These are phyloP conservation scores for Globisporangium cederbergense DNA, from an alignment of 352 stramenopile species.

Conservation along the genomic window DNA sequence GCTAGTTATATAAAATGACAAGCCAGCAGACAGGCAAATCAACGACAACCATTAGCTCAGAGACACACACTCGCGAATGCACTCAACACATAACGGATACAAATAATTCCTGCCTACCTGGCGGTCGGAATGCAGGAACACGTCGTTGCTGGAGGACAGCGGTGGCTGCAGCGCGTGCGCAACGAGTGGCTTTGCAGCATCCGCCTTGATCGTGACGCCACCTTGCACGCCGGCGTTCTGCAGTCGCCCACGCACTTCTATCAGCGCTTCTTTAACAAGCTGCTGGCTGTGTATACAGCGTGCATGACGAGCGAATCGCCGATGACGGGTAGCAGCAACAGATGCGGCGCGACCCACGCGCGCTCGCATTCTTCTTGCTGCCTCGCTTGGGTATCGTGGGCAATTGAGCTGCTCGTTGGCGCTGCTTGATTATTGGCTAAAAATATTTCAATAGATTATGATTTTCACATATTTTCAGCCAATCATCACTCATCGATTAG, in stretches of 20 bases:
- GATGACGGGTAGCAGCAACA: not conserved
- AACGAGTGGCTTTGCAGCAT: conserved; percentile 57
- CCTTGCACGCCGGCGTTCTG: conserved; percentile 5
- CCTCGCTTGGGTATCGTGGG: not conserved
- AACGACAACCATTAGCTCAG: not conserved
- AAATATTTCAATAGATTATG: not conserved
- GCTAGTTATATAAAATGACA: conserved; percentile 10
- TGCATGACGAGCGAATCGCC: not conserved
- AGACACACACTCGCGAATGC: not conserved
- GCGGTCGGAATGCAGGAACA: conserved; percentile 55
- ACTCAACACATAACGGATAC: not conserved
- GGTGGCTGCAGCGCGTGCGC: conserved; percentile 41
- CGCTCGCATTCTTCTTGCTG: conserved; percentile 1
- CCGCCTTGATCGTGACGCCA: not conserved
- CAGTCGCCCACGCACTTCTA: conserved; percentile 12
- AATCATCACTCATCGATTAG: not conserved
- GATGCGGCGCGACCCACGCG: not conserved
- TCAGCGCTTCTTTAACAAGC: conserved; percentile 10
- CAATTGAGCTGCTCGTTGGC: not conserved
- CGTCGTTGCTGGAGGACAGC: conserved; percentile 40
- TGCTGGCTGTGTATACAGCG: conserved; percentile 16
- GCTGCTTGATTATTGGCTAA: not conserved
- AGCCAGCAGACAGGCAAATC: not conserved
- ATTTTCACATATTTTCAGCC: not conserved
- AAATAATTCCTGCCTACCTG: conserved; percentile 13